phyloP scores from a whole-genome alignment of 495 filamentous ascomycete species.

The Xylaria telfairii region DNA sequence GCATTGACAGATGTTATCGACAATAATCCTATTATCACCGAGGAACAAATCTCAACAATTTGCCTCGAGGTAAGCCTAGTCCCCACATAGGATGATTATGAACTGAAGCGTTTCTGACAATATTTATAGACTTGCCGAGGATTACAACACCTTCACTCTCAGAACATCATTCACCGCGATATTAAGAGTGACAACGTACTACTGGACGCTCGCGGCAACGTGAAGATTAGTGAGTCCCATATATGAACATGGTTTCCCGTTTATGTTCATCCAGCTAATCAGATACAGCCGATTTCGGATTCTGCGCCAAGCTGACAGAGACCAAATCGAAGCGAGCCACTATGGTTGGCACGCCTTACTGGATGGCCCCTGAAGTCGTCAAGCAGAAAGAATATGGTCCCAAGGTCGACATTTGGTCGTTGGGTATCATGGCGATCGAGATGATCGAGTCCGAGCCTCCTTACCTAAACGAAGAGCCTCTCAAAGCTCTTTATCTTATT shows the following conservation, averaged over 20 bases:
- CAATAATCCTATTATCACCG: conserved; percentile 87
- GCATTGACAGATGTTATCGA: conserved; percentile 98
- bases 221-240: conserved; percentile 87
- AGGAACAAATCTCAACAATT: conserved; percentile 97
- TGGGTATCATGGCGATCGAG: conserved; percentile 99
- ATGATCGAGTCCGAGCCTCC: conserved; percentile 99
- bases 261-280: conserved; percentile 40
- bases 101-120: conserved; percentile 43
- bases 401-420: conserved; percentile 98
- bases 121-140: conserved; percentile 85
- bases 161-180: conserved; percentile 98
- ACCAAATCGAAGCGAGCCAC: conserved; percentile 96
- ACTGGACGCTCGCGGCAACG: conserved; percentile 88
- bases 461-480: conserved; percentile 95
- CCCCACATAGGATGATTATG: conserved; percentile 24
- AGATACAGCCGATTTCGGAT: conserved; percentile 87
- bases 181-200: conserved; percentile 99
- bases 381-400: conserved; percentile 98
- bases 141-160: conserved; percentile 88
- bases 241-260: not conserved
- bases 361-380: conserved; percentile 99
- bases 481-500: conserved; percentile 96
- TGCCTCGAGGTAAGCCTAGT: conserved; percentile 78
- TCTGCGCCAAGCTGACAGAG: conserved; percentile 98
- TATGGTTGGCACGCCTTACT: conserved; percentile 99